Base-by-base conservation (phyloP, 2,329 filamentous ascomycete species). In the Botryotinia convoluta region DNA sequence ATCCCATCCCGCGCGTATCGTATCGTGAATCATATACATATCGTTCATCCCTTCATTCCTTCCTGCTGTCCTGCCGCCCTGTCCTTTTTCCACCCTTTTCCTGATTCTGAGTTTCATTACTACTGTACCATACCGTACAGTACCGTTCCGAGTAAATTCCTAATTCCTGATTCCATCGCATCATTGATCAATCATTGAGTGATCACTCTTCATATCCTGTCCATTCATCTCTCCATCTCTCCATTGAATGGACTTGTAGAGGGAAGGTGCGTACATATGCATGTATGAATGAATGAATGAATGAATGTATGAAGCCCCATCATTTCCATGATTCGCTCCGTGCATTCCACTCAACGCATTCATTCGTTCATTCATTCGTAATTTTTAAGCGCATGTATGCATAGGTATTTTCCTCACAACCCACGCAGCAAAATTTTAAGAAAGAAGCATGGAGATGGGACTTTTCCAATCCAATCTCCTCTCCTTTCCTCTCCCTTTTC, bases 331-430 rank as follows among this genome's bases (percentile, higher is more conserved):
- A 7, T 54, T 54, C 12, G 48, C 48, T 37, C 22, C 59, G 14
- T n/a, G 29, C 5, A n/a, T 12, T n/a, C 29, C 9, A 54, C 12
- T 54, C 12, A 10, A 37, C 5, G 0, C 22, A 26, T 61, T 26
- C 35, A 6, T 42, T 61, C 29, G 35, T 29, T 73, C 44, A 32
- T 69, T 72, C 57, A 39, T 71, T 42, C 60, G 16, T 51, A 29
- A 14, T 39, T 29, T 59, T 3, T 9, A 42, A 54, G 22, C 29
- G n/a, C 32, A 37, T 67, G 39, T 12, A n/a, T n/a, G 26, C 10
- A 26, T n/a, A n/a, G 10, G 5, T 54, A 54, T 54, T 5, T 54
- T 14, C 14, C 26, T n/a, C 4, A n/a, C 48, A 54, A 1, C 48
- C 26, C 16, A 3, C 3, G 26, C 12, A 12, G 12, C 26, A 16